Conservation (phyloP, 768 basidiomycete genomes). For the Kwoniella mangroviensis region DNA sequence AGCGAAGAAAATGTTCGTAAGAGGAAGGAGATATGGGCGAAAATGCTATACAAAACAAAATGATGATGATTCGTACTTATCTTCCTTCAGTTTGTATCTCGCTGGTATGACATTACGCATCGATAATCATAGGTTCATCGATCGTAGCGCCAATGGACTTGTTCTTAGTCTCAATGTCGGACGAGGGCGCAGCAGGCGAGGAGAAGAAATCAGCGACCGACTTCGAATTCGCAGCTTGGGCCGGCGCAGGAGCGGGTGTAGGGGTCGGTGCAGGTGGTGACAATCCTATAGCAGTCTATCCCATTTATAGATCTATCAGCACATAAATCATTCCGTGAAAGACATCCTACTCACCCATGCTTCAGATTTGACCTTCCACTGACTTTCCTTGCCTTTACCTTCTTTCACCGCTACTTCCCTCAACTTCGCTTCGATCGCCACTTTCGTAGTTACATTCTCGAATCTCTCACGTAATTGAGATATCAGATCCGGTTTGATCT, state of each 20-base stretch:
- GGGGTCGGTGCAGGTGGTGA: slow-evolving; percentile 7
- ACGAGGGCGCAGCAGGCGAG: neutral
- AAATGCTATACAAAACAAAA: neutral
- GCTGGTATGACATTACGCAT: neutral
- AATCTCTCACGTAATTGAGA: slow-evolving; percentile 45
- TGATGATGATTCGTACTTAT: neutral
- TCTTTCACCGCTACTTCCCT: slow-evolving; percentile 50
- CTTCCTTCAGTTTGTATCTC: neutral
- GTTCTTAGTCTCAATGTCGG: neutral
- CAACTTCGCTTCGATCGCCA: slow-evolving; percentile 52
- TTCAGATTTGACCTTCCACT: slow-evolving; percentile 51
- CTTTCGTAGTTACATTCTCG: slow-evolving; percentile 46
- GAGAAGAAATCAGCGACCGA: slow-evolving; percentile 2
- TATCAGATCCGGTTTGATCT: slow-evolving; percentile 42
- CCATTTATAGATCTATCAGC: neutral
- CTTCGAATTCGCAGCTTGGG: neutral
- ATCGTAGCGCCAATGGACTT: neutral
- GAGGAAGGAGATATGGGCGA: neutral
- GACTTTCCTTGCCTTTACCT: slow-evolving; percentile 43
- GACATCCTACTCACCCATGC: slow-evolving; percentile 52
- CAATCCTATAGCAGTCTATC: slow-evolving; percentile 6
- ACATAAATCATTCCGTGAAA: neutral
- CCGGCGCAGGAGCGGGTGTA: neutral
- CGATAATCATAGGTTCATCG: slow-evolving; percentile 28
- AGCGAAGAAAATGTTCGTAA: no score